phyloP scores from a whole-genome alignment of 2,329 filamentous ascomycete genomes.

The Malbranchea cinnamomea region DNA sequence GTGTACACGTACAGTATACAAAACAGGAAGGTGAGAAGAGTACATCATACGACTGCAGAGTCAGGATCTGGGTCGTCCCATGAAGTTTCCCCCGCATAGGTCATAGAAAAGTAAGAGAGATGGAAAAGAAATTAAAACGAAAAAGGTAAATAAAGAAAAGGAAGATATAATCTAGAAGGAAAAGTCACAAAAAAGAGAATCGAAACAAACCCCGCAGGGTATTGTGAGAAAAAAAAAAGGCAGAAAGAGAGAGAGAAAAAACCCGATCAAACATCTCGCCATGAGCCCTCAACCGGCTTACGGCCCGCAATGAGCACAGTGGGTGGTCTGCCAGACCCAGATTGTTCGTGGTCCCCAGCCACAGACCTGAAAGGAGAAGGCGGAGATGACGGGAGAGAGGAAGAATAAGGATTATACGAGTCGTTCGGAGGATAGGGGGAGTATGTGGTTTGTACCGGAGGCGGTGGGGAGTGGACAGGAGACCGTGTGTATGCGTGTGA shows the following conservation, averaged over 20 bases:
- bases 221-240: neutral
- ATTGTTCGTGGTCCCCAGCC: conserved; percentile 5
- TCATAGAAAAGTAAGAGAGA: too few species aligned
- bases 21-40: too few species aligned
- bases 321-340: conserved; percentile 4
- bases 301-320: conserved; percentile 8
- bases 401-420: conserved; percentile 8
- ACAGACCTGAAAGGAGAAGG: conserved; percentile 9
- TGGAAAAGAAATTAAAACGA: neutral
- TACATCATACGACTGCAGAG: too few species aligned
- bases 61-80: too few species aligned
- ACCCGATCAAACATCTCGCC: conserved; percentile 8
- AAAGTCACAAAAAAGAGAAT: neutral
- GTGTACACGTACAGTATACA: too few species aligned
- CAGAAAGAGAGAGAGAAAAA: neutral
- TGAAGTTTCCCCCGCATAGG: too few species aligned
- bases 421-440: neutral
- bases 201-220: neutral
- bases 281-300: conserved; percentile 9
- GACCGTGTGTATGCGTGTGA: conserved; percentile 1
- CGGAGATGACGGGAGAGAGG: conserved; percentile 6
- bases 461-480: neutral
- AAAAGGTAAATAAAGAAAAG: neutral
- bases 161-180: neutral
- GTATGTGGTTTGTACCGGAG: conserved; percentile 1